Evolutionary conservation across 352 stramenopile genomes (phyloP).

Genomic region (Pythium coloratum): DNA sequence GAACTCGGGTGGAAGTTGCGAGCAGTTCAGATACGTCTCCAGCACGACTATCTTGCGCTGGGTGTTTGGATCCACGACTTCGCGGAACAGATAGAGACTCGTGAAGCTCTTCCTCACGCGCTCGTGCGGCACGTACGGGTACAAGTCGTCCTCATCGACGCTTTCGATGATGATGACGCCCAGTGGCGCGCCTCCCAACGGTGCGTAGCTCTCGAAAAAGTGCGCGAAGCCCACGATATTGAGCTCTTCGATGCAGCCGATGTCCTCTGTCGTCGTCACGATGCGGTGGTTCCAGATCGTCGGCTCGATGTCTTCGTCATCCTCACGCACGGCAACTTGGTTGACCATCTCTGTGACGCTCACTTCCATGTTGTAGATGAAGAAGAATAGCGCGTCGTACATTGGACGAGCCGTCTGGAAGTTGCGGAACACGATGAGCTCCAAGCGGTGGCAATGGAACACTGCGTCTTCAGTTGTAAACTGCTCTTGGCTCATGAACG

Average conservation of each 20-base stretch:
- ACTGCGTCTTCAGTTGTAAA: neutral
- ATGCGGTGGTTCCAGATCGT: slow-evolving; percentile 43
- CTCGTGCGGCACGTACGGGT: slow-evolving; percentile 34
- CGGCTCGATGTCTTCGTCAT: slow-evolving; percentile 2
- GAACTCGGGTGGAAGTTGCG: slow-evolving; percentile 5
- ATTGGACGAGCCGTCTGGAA: slow-evolving; percentile 40
- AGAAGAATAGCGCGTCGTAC: slow-evolving; percentile 42
- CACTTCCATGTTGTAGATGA: slow-evolving; percentile 29
- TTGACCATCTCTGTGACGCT: slow-evolving; percentile 35
- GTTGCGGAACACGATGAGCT: slow-evolving; percentile 38
- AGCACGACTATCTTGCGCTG: slow-evolving; percentile 5
- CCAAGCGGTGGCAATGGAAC: slow-evolving; percentile 19
- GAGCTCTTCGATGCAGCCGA: slow-evolving; percentile 16
- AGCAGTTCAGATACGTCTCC: neutral
- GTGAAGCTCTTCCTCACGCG: slow-evolving; percentile 25
- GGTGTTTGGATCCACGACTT: neutral
- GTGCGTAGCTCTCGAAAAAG: slow-evolving; percentile 27
- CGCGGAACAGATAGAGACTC: slow-evolving; percentile 15
- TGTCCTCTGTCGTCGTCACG: slow-evolving; percentile 28
- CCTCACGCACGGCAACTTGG: neutral
- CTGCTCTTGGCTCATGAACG: slow-evolving; percentile 2
- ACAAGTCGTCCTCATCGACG: slow-evolving; percentile 43
- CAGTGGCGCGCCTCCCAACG: slow-evolving; percentile 19
- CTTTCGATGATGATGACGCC: slow-evolving; percentile 31
- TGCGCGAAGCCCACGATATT: slow-evolving; percentile 25